Conservation (phyloP, 1,284 basidiomycete genomes). For the Cryptococcus hybrid region DNA sequence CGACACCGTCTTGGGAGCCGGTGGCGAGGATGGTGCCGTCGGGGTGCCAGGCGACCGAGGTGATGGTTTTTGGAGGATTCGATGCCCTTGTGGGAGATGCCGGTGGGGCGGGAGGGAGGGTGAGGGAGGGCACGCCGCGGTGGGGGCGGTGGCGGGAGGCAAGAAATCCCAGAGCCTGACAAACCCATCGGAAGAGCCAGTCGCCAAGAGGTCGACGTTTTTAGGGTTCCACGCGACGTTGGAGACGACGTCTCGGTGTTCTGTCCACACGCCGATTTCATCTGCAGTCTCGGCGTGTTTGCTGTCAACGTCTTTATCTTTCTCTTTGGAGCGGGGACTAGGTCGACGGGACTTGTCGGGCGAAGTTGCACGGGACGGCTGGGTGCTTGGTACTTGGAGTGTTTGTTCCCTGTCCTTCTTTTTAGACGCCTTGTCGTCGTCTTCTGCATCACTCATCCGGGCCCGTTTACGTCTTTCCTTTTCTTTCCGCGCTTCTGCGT, state of each 20-base stretch:
- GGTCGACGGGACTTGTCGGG: constrained; percentile 1
- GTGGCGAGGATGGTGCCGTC: constrained; percentile 44
- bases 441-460: constrained; percentile 8
- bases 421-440: constrained; percentile 10
- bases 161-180: constrained; percentile 43
- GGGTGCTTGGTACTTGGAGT: not conserved
- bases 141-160: not conserved
- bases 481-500: constrained; percentile 1
- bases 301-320: not conserved
- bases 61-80: constrained; percentile 36
- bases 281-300: constrained; percentile 1
- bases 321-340: not conserved
- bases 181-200: constrained; percentile 33
- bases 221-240: constrained; percentile 43
- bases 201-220: constrained; percentile 36
- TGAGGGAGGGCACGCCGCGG: not conserved
- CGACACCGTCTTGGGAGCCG: constrained; percentile 35
- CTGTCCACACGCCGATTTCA: constrained; percentile 21
- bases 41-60: constrained; percentile 40
- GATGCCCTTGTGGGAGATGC: constrained; percentile 38
- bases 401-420: constrained; percentile 7
- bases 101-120: constrained; percentile 17
- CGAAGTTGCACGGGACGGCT: constrained; percentile 8
- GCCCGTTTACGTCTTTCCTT: constrained; percentile 7
- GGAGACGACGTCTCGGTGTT: constrained; percentile 41